Evolutionary conservation across 495 filamentous ascomycete genomes (phyloP).

Genomic region (Podospora pseudocomata): DNA sequence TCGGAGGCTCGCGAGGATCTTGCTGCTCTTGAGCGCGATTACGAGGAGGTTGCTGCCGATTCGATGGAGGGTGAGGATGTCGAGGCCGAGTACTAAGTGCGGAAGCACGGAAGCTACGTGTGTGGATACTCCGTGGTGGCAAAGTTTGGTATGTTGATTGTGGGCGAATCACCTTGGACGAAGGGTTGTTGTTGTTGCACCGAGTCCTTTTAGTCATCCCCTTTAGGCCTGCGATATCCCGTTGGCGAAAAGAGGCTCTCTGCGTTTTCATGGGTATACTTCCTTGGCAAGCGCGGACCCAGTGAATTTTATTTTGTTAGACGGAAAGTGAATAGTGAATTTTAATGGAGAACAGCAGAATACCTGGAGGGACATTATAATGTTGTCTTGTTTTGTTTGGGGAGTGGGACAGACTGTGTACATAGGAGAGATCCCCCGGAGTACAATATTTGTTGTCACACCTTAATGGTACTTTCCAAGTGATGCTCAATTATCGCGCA

Average conservation of each 20-base stretch:
- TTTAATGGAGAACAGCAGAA: conserved; percentile 23
- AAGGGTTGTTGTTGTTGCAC: conserved; percentile 8
- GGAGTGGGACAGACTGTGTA: background rate
- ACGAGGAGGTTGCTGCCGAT: conserved; percentile 98
- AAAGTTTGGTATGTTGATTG: conserved; percentile 16
- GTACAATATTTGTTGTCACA: background rate
- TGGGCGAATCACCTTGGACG: conserved; percentile 16
- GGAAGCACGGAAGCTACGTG: conserved; percentile 44
- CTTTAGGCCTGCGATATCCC: conserved; percentile 15
- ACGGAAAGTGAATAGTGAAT: conserved; percentile 34
- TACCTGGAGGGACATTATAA: background rate
- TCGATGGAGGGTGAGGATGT: conserved; percentile 83
- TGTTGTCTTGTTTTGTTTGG: background rate
- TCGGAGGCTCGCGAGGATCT: conserved; percentile 98
- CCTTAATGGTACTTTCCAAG: background rate
- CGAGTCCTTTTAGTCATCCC: conserved; percentile 11
- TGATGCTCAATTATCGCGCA: background rate
- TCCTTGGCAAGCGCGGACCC: conserved; percentile 30
- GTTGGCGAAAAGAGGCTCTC: conserved; percentile 24
- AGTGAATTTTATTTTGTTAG: conserved; percentile 30
- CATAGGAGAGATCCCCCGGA: background rate
- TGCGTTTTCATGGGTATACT: conserved; percentile 27
- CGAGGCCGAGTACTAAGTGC: conserved; percentile 99
- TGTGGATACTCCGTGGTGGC: conserved; percentile 11
- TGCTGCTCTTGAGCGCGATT: conserved; percentile 96